phyloP scores from a whole-genome alignment of 2,329 filamentous ascomycete species.

The Stagonosporopsis tanaceti region DNA sequence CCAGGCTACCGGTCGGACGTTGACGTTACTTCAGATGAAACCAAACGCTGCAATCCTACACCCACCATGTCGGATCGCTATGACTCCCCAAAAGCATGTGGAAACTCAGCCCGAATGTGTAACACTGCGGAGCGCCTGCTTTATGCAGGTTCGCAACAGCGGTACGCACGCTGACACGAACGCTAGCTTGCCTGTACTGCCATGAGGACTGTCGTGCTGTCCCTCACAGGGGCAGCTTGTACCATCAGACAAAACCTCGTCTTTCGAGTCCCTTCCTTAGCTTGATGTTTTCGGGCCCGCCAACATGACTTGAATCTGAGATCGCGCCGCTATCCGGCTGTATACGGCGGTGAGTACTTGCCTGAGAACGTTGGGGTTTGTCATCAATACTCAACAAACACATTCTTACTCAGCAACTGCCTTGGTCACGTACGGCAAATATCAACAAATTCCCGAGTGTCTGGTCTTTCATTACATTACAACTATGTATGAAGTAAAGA shows the following conservation, averaged over 20 bases:
- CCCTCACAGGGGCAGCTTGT: not conserved
- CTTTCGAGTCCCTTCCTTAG: not conserved
- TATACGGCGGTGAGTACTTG: not conserved
- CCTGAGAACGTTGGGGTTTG: not conserved
- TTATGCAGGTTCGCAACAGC: not conserved
- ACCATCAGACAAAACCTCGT: not conserved
- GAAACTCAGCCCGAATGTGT: conserved; percentile 26
- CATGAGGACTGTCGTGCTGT: not conserved
- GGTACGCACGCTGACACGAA: conserved; percentile 12
- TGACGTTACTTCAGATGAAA: conserved; percentile 19
- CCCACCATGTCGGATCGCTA: conserved; percentile 10
- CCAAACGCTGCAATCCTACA: conserved; percentile 12
- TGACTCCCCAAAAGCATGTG: conserved; percentile 10
- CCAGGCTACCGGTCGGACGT: conserved; percentile 11
- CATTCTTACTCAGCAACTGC: not conserved
- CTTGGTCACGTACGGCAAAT: too few species aligned
- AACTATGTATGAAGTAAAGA: not conserved
- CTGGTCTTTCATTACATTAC: too few species aligned
- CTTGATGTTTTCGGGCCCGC: not conserved
- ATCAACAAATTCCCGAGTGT: too few species aligned
- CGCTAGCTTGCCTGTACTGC: conserved; percentile 25
- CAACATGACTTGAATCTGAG: not conserved
- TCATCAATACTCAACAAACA: not conserved
- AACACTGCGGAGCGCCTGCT: conserved; percentile 17
- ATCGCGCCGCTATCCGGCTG: not conserved